phyloP scores from a whole-genome alignment of 1,284 basidiomycete genomes.

The Wallemia hederae region DNA sequence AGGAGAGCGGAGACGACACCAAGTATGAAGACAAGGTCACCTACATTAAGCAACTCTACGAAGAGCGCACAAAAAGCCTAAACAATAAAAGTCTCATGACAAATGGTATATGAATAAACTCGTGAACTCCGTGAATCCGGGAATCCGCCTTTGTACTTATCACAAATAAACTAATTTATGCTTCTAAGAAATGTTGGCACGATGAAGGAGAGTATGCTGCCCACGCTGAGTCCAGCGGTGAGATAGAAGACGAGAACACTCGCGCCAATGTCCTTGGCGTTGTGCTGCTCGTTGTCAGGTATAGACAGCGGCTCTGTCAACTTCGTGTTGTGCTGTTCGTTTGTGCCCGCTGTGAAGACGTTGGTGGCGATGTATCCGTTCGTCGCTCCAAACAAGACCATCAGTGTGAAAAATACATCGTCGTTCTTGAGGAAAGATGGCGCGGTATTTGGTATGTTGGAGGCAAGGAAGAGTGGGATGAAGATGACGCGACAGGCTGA shows the following conservation, averaged over 20 bases:
- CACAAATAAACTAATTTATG: not conserved
- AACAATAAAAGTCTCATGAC: not conserved
- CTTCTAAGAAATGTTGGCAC: not conserved
- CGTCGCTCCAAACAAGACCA: not conserved
- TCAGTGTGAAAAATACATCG: not conserved
- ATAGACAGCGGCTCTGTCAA: not conserved
- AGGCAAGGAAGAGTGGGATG: not conserved
- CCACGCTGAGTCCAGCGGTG: not conserved
- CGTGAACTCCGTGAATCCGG: too few relatives aligned
- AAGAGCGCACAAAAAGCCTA: not conserved
- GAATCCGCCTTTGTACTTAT: not conserved
- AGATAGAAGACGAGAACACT: not conserved
- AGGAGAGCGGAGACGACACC: slow-evolving; percentile 22
- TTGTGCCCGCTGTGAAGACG: not conserved
- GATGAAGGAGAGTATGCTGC: not conserved
- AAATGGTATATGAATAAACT: not conserved
- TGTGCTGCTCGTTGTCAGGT: not conserved
- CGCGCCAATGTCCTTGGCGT: not conserved
- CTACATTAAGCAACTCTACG: not conserved
- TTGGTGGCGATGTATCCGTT: not conserved
- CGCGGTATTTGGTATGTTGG: not conserved
- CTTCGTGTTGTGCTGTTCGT: not conserved
- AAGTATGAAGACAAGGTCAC: slow-evolving; percentile 8
- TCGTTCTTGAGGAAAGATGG: not conserved
- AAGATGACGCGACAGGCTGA: not conserved